Evolutionary conservation across 192 early-diverging fungal species (phyloP).

Genomic region (Entomortierella chlamydospora): DNA sequence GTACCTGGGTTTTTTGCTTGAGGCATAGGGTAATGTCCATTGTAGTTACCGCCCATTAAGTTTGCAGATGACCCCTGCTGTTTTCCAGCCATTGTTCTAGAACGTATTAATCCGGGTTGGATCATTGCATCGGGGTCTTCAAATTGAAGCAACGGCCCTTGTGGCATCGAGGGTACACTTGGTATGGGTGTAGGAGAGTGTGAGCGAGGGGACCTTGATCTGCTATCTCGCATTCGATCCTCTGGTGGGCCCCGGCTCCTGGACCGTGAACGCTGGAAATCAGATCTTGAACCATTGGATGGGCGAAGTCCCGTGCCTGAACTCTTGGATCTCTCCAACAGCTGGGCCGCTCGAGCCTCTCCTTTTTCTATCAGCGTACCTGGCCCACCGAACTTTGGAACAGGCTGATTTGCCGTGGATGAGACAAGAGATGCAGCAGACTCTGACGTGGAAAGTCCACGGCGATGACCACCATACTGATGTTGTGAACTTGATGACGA

Average conservation of each 20-base stretch:
- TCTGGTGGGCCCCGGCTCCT: conserved; percentile 37
- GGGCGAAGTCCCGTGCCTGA: conserved; percentile 36
- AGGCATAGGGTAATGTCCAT: background rate
- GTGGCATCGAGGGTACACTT: conserved; percentile 8
- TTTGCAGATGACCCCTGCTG: conserved; percentile 8
- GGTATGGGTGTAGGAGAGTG: conserved; percentile 5
- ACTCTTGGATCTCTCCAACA: conserved; percentile 33
- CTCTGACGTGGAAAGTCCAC: conserved; percentile 5
- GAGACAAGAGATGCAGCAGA: conserved; percentile 11
- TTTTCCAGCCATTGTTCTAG: conserved; percentile 29
- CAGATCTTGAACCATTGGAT: background rate
- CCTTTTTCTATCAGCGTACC: conserved; percentile 43
- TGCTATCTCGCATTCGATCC: conserved; percentile 6
- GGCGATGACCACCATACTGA: conserved; percentile 18
- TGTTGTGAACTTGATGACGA: background rate
- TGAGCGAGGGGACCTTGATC: conserved; percentile 17
- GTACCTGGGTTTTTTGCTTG: background rate
- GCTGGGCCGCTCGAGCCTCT: conserved; percentile 24
- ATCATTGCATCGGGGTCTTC: conserved; percentile 43
- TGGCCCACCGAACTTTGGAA: conserved; percentile 44
- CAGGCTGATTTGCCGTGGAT: background rate
- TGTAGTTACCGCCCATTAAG: background rate
- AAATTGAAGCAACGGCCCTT: conserved; percentile 41
- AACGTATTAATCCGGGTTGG: conserved; percentile 41
- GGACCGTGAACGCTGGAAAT: conserved; percentile 17